Percentiles rank a stretch among this genome's conserved stretches.
These are phyloP conservation scores for Solanum sparsipilum DNA, from an alignment of 257 asterid species.

Conservation along the genomic window DNA sequence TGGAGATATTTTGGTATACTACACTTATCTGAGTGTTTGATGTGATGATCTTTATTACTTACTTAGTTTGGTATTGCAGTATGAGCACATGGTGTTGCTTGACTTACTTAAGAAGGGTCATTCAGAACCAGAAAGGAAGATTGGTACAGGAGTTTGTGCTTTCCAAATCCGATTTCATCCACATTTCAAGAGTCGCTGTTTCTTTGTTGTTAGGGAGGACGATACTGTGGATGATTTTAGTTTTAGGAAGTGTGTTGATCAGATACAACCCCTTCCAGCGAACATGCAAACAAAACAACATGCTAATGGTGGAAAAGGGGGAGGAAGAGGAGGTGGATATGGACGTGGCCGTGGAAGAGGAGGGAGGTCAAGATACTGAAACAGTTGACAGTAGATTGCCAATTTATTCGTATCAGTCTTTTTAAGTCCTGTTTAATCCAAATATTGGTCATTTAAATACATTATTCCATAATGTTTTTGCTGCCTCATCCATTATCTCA, in stretches of 20 bases:
- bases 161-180: slow-evolving; percentile 83
- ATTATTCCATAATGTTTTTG: not conserved
- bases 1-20: not conserved
- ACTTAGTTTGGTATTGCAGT: slow-evolving; percentile 25
- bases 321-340: slow-evolving; percentile 41
- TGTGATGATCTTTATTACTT: not conserved
- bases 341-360: slow-evolving; percentile 56
- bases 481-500: not conserved
- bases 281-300: slow-evolving; percentile 64
- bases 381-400: not conserved
- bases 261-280: slow-evolving; percentile 67
- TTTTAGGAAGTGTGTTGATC: slow-evolving; percentile 90
- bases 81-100: slow-evolving; percentile 51
- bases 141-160: slow-evolving; percentile 52
- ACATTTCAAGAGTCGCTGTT: slow-evolving; percentile 75
- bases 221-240: slow-evolving; percentile 79
- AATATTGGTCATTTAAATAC: not conserved
- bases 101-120: slow-evolving; percentile 87
- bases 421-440: not conserved
- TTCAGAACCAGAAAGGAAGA: slow-evolving; percentile 68
- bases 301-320: slow-evolving; percentile 47
- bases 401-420: not conserved
- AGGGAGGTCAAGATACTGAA: slow-evolving; percentile 29
- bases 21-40: not conserved
- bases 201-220: slow-evolving; percentile 75